phyloP scores from a whole-genome alignment of 768 basidiomycete genomes.

The Dioszegia aurantiaca region DNA sequence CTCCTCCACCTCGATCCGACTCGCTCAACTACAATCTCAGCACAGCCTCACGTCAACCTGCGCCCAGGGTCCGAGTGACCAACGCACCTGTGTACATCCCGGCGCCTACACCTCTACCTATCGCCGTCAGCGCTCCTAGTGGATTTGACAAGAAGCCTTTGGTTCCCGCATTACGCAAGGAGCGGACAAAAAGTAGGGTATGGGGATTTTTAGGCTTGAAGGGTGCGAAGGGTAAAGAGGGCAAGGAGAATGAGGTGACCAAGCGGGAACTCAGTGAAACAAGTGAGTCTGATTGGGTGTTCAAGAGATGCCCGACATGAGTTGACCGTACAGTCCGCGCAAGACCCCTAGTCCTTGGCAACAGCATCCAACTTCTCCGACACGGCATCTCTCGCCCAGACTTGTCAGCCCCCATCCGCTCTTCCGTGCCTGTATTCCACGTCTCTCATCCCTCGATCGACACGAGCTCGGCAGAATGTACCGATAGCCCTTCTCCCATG shows the following conservation, averaged over 20 bases:
- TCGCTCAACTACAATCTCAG: constrained; percentile 22
- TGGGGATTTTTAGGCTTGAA: constrained; percentile 38
- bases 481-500: constrained; percentile 10
- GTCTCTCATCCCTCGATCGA: constrained; percentile 15
- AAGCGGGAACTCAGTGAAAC: not conserved
- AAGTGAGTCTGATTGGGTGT: not conserved
- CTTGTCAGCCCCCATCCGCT: not conserved
- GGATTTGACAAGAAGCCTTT: constrained; percentile 20
- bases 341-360: constrained; percentile 6
- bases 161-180: constrained; percentile 17
- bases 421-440: constrained; percentile 10
- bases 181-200: constrained; percentile 40
- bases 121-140: not conserved
- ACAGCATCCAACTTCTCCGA: constrained; percentile 6
- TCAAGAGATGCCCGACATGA: not conserved
- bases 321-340: not conserved
- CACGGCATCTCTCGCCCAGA: constrained; percentile 3
- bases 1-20: constrained; percentile 30
- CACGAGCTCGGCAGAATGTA: constrained; percentile 2
- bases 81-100: not conserved
- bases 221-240: constrained; percentile 25
- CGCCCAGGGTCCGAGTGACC: not conserved
- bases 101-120: not conserved
- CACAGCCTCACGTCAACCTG: not conserved
- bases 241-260: constrained; percentile 8